Conservation (phyloP, 768 basidiomycete species). For the Psilocybe azurescens region DNA sequence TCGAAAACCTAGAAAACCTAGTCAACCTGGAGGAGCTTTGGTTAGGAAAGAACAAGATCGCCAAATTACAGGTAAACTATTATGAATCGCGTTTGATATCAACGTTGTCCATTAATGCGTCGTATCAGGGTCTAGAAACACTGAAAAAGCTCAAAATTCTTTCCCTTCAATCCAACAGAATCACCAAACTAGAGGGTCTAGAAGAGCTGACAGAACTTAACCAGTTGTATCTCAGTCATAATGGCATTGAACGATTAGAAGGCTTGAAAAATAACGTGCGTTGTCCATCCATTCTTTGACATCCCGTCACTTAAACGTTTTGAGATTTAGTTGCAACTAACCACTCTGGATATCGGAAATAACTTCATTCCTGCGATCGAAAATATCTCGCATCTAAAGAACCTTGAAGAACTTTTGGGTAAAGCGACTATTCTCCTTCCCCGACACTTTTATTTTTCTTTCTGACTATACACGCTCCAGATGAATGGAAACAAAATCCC, state of each 20-base stretch:
- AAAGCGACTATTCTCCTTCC: conserved; percentile 23
- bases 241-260: conserved; percentile 83
- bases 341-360: conserved; percentile 85
- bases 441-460: not conserved
- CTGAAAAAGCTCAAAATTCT: conserved; percentile 83
- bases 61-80: conserved; percentile 75
- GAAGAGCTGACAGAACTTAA: conserved; percentile 77
- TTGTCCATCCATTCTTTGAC: not conserved
- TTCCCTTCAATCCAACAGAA: conserved; percentile 92
- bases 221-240: conserved; percentile 94
- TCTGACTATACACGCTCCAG: conserved; percentile 43
- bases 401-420: conserved; percentile 98
- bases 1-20: conserved; percentile 83
- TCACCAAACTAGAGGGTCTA: conserved; percentile 85
- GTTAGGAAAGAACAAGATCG: conserved; percentile 98
- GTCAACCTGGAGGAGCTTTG: conserved; percentile 91
- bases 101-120: not conserved
- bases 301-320: not conserved
- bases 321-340: conserved; percentile 60
- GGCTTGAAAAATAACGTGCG: conserved; percentile 86
- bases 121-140: conserved; percentile 63
- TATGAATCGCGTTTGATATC: not conserved
- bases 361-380: conserved; percentile 85
- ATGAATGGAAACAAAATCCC: conserved; percentile 88
- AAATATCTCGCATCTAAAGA: conserved; percentile 75